Evolutionary conservation across 2,329 filamentous ascomycete species (phyloP).

Genomic region (Septoria linicola): DNA sequence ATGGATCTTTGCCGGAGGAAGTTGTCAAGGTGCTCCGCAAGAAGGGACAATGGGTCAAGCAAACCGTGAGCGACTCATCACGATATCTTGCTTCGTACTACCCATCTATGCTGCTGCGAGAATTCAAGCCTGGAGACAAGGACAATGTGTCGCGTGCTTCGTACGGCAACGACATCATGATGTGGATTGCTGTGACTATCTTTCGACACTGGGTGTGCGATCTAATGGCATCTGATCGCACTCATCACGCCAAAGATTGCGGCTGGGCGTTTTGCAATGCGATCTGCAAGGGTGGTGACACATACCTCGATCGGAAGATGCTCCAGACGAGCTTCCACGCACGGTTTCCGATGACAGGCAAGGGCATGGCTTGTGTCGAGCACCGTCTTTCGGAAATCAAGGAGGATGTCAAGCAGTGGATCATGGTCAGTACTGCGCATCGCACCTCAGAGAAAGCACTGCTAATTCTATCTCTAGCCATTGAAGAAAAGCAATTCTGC

Average conservation of each 20-base stretch:
- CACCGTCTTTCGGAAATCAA: slow-evolving; percentile 45
- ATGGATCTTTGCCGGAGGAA: slow-evolving; percentile 25
- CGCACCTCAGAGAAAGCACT: not conserved
- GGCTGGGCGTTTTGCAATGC: slow-evolving; percentile 48
- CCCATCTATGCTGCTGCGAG: slow-evolving; percentile 31
- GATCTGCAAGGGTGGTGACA: slow-evolving; percentile 43
- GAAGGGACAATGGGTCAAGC: slow-evolving; percentile 32
- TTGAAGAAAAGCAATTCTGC: slow-evolving; percentile 44
- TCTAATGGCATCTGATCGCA: slow-evolving; percentile 42
- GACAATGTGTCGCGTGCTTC: slow-evolving; percentile 42
- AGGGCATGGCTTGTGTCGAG: slow-evolving; percentile 45
- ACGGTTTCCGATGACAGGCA: slow-evolving; percentile 46
- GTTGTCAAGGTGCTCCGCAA: slow-evolving; percentile 35
- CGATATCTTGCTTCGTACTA: slow-evolving; percentile 40
- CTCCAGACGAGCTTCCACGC: slow-evolving; percentile 40
- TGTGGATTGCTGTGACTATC: slow-evolving; percentile 51
- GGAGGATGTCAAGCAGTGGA: slow-evolving; percentile 43
- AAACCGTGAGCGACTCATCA: slow-evolving; percentile 32
- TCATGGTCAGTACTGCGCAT: slow-evolving; percentile 27
- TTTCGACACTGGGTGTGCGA: slow-evolving; percentile 51
- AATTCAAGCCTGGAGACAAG: slow-evolving; percentile 32
- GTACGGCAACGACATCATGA: slow-evolving; percentile 51
- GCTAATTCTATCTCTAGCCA: slow-evolving; percentile 18
- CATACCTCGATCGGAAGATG: slow-evolving; percentile 46
- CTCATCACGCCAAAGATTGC: slow-evolving; percentile 44